Evolutionary conservation across 2,329 filamentous ascomycete species (phyloP).

Genomic region (Trichoderma afroharzianum): DNA sequence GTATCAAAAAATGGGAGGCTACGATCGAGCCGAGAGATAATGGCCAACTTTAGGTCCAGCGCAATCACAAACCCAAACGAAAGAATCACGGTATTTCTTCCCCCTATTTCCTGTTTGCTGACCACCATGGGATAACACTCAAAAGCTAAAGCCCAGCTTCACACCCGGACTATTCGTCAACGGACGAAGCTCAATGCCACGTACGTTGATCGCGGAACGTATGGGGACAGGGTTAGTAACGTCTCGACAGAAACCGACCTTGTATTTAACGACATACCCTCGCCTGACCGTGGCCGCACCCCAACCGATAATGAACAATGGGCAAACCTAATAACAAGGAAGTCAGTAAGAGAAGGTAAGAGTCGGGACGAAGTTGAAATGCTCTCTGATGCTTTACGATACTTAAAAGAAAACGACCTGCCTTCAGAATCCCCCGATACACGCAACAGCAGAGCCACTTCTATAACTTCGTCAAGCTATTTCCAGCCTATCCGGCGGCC

Average conservation of each 20-base stretch:
- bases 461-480: neutral
- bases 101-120: neutral
- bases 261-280: constrained; percentile 49
- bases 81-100: constrained; percentile 31
- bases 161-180: constrained; percentile 34
- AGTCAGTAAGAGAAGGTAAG: constrained; percentile 31
- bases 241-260: constrained; percentile 46
- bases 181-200: constrained; percentile 25
- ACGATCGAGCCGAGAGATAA: constrained; percentile 44
- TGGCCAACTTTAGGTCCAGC: constrained; percentile 53
- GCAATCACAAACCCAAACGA: constrained; percentile 45
- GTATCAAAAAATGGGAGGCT: constrained; percentile 28
- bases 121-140: neutral
- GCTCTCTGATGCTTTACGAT: constrained; percentile 25
- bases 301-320: neutral
- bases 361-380: constrained; percentile 36
- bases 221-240: constrained; percentile 18
- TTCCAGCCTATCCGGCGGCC: neutral
- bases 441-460: neutral
- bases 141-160: constrained; percentile 34
- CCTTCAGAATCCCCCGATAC: neutral
- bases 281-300: constrained; percentile 27
- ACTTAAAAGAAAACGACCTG: neutral
- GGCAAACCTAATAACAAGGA: constrained; percentile 20
- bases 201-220: neutral